These are phyloP conservation scores for Lathyrus oleraceus DNA, from an alignment of 306 rosid species.

Conservation along the genomic window DNA sequence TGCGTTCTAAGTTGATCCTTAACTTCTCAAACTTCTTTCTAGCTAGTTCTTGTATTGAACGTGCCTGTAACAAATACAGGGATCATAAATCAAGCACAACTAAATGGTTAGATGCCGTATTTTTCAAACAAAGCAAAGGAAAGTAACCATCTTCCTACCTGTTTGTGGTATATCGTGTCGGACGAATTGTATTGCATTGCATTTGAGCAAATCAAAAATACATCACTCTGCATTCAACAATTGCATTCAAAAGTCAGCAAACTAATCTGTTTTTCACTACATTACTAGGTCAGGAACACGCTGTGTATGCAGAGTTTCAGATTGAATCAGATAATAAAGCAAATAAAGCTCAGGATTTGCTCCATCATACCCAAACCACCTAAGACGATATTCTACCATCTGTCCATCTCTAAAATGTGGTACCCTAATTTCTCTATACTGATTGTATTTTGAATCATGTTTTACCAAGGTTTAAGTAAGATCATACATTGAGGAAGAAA, in stretches of 20 bases:
- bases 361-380: constrained; percentile 1
- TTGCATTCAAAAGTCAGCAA: constrained; percentile 36
- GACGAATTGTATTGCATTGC: constrained; percentile 95
- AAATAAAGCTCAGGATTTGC: constrained; percentile 22
- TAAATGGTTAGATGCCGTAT: constrained; percentile 12
- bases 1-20: constrained; percentile 52
- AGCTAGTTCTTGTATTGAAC: constrained; percentile 88
- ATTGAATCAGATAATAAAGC: constrained; percentile 20
- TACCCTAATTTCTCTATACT: background rate
- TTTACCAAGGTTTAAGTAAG: constrained; percentile 1
- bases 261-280: constrained; percentile 18
- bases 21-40: constrained; percentile 84
- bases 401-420: background rate
- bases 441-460: background rate
- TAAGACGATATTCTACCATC: background rate
- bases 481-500: constrained; percentile 1
- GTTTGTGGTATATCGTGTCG: constrained; percentile 90
- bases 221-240: constrained; percentile 75
- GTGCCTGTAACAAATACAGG: constrained; percentile 61
- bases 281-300: constrained; percentile 12
- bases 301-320: background rate
- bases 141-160: constrained; percentile 53
- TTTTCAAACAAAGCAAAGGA: constrained; percentile 6
- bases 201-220: constrained; percentile 85
- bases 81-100: constrained; percentile 30